Conservation (phyloP, 106 monocot species). For the Platanthera zijinensis region DNA sequence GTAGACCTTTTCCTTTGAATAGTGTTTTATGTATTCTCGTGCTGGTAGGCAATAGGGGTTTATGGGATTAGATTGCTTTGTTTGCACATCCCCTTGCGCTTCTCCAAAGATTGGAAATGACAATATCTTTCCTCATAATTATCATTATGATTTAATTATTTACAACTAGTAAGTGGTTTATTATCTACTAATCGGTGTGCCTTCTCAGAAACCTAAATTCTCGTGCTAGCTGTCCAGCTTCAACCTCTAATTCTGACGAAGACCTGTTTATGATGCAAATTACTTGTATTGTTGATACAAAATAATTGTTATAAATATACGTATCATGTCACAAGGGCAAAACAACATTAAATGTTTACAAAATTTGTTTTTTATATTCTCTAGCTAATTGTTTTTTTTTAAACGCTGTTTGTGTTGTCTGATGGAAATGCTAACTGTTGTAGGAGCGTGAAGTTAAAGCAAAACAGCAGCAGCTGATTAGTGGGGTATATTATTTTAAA, state of each 20-base stretch:
- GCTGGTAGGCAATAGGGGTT: too few species aligned
- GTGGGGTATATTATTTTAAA: conserved; percentile 55
- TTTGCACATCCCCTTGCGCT: too few species aligned
- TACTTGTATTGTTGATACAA: not conserved
- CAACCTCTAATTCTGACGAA: not conserved
- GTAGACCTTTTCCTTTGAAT: too few species aligned
- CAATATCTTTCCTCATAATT: too few species aligned
- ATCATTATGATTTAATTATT: too few species aligned
- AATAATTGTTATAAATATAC: not conserved
- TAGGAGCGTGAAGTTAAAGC: conserved; percentile 94
- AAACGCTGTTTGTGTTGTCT: not conserved
- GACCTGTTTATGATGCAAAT: not conserved
- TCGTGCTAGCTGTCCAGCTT: not conserved
- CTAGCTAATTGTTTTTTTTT: not conserved
- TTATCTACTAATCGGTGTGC: not conserved
- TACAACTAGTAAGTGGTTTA: not conserved
- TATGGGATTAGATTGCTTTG: too few species aligned
- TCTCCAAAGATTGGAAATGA: too few species aligned
- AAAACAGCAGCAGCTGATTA: conserved; percentile 89
- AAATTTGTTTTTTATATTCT: not conserved
- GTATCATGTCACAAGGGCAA: not conserved
- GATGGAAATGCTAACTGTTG: conserved; percentile 7
- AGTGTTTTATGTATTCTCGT: too few species aligned
- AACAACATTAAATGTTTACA: not conserved
- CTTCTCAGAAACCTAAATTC: not conserved